Conservation (phyloP, 208 protist species). For the Angomonas ambiguus region DNA sequence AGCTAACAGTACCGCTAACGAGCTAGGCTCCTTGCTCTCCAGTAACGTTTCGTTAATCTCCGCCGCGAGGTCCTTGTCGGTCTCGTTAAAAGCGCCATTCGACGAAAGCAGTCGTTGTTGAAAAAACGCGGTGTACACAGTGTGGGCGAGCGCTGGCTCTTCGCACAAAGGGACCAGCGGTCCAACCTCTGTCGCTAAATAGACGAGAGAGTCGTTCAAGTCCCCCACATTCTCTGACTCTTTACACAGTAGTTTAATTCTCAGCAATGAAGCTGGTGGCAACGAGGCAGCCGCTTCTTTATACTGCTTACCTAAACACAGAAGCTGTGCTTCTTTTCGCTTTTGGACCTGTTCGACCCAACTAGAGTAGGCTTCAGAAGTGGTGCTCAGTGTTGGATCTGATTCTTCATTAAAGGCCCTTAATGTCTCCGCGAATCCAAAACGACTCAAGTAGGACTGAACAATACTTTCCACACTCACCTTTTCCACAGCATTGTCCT, state of each 20-base stretch:
- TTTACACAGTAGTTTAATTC: conserved; percentile 53
- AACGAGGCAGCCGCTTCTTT: conserved; percentile 45
- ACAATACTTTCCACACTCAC: conserved; percentile 41
- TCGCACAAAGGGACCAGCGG: conserved; percentile 37
- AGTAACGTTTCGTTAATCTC: conserved; percentile 71
- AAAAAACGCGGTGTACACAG: conserved; percentile 21
- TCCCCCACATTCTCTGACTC: conserved; percentile 34
- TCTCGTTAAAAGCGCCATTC: not conserved
- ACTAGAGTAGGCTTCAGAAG: not conserved
- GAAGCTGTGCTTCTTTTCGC: conserved; percentile 46
- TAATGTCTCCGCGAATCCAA: conserved; percentile 60
- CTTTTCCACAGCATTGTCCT: conserved; percentile 61
- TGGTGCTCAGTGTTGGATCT: not conserved
- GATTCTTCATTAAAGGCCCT: conserved; percentile 41
- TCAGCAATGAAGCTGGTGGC: conserved; percentile 33
- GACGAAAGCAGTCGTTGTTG: conserved; percentile 10
- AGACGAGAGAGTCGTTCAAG: conserved; percentile 21
- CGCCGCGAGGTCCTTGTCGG: conserved; percentile 24
- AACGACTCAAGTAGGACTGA: conserved; percentile 56
- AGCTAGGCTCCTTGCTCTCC: conserved; percentile 25
- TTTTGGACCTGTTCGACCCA: conserved; percentile 4
- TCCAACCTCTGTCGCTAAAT: conserved; percentile 32
- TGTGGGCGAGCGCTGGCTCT: conserved; percentile 26
- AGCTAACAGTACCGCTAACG: conserved; percentile 54
- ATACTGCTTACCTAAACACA: conserved; percentile 46